A percentile compares a stretch with the other conserved stretches of the same genome.
Evolutionary conservation across 2,329 filamentous ascomycete species (phyloP).

Genomic region (Fusarium irregulare): DNA sequence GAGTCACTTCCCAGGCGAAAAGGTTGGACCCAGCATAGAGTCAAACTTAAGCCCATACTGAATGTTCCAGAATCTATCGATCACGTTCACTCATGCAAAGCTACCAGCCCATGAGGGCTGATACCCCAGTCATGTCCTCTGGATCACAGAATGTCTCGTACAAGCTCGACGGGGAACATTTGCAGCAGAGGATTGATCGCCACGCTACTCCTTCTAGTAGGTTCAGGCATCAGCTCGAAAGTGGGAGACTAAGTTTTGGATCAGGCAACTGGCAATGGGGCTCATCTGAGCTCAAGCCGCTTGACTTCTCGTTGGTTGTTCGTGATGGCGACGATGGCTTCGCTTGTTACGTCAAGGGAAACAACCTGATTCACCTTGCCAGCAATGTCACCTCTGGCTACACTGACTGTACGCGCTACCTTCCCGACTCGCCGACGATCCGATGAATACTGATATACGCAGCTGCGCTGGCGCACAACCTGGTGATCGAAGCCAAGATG

Average conservation of each 20-base stretch:
- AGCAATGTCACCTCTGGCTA: constrained; percentile 14
- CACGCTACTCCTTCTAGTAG: not conserved
- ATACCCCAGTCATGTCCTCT: constrained; percentile 13
- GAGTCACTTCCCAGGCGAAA: not conserved
- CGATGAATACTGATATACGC: fast-evolving
- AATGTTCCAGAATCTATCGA: constrained; percentile 4
- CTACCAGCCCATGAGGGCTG: constrained; percentile 14
- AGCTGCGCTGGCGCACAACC: constrained; percentile 5
- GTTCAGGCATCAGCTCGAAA: not conserved
- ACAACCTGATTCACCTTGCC: constrained; percentile 25
- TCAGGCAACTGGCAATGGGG: constrained; percentile 21
- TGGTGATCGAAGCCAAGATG: not conserved
- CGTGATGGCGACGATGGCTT: not conserved
- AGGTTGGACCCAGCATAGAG: not conserved
- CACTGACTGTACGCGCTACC: not conserved
- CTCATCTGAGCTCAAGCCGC: constrained; percentile 5
- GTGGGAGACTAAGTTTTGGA: not conserved
- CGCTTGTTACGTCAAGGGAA: constrained; percentile 25
- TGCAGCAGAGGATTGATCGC: constrained; percentile 19
- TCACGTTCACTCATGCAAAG: constrained; percentile 35
- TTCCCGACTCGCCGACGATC: not conserved
- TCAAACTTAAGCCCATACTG: not conserved
- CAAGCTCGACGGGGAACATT: not conserved
- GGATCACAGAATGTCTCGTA: constrained; percentile 28
- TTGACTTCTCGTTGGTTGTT: constrained; percentile 26